Conservation (phyloP, 306 rosid species). For the Citrullus colocynthis region DNA sequence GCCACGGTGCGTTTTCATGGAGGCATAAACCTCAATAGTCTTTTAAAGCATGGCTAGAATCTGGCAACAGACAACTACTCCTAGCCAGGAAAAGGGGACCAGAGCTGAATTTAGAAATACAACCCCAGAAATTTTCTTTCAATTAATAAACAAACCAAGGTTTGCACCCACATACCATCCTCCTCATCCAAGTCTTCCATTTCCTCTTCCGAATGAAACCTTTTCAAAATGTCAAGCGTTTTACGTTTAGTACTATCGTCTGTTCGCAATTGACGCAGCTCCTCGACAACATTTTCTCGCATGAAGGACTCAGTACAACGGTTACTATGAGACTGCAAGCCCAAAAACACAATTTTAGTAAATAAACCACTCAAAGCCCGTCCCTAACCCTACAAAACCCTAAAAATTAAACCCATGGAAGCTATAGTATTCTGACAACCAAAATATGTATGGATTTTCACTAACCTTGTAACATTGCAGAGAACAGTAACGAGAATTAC, state of each 20-base stretch:
- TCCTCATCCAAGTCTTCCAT: constrained; percentile 41
- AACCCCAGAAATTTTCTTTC: background rate
- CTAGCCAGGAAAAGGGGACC: background rate
- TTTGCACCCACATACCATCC: constrained; percentile 34
- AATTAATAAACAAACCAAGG: background rate
- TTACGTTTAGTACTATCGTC: constrained; percentile 50
- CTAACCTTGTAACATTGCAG: constrained; percentile 78
- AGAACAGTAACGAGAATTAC: constrained; percentile 83
- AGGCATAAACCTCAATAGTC: too few relatives aligned
- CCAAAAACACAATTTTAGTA: background rate
- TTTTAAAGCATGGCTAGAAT: background rate
- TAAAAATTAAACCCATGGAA: background rate
- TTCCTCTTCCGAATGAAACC: constrained; percentile 69
- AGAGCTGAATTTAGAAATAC: too few relatives aligned
- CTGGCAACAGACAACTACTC: background rate
- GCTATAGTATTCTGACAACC: background rate
- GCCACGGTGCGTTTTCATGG: too few relatives aligned
- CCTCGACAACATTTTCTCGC: constrained; percentile 79
- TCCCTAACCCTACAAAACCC: background rate
- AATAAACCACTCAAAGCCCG: background rate
- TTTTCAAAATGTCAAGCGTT: constrained; percentile 66
- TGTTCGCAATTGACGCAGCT: constrained; percentile 55
- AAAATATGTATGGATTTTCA: background rate
- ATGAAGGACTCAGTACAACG: constrained; percentile 88
- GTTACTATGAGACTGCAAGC: constrained; percentile 57